phyloP scores from a whole-genome alignment of 805 yeast genomes.

The Wickerhamomyces chaumierensis region DNA sequence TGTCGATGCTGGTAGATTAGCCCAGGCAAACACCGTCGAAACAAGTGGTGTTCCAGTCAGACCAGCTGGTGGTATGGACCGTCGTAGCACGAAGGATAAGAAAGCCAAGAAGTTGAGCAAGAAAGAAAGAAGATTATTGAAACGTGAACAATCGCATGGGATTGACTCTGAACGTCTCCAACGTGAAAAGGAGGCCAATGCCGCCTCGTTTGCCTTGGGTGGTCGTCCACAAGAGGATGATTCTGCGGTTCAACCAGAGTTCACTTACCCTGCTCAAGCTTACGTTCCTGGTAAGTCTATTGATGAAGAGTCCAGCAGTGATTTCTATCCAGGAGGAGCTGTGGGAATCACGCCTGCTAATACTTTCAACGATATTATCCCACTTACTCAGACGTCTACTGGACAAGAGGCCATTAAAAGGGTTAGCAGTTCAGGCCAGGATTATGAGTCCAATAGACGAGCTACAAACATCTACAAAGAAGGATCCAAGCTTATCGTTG shows the following conservation, averaged over 20 bases:
- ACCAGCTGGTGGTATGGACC: constrained; percentile 67
- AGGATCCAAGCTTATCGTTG: constrained; percentile 61
- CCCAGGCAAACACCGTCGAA: constrained; percentile 35
- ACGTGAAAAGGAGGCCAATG: constrained; percentile 31
- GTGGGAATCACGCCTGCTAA: constrained; percentile 17
- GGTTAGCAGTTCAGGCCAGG: constrained; percentile 5
- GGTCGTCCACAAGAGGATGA: too few relatives aligned
- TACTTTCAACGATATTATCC: constrained; percentile 7
- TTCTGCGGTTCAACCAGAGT: background rate
- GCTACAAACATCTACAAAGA: constrained; percentile 47
- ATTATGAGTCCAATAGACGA: constrained; percentile 19
- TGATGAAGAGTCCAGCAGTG: too few relatives aligned
- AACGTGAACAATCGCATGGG: constrained; percentile 6
- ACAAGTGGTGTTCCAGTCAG: constrained; percentile 54
- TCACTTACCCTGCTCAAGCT: constrained; percentile 5
- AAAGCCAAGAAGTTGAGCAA: constrained; percentile 23
- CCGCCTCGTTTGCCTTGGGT: constrained; percentile 31
- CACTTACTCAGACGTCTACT: background rate
- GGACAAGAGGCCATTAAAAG: constrained; percentile 2
- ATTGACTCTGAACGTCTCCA: constrained; percentile 24
- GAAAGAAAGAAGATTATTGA: constrained; percentile 23
- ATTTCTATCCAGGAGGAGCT: too few relatives aligned
- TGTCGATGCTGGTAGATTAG: constrained; percentile 13
- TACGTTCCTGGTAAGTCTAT: too few relatives aligned
- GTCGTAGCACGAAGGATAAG: constrained; percentile 22